Conservation (phyloP, 805 yeast genomes). For the Cephaloascus albidus region DNA sequence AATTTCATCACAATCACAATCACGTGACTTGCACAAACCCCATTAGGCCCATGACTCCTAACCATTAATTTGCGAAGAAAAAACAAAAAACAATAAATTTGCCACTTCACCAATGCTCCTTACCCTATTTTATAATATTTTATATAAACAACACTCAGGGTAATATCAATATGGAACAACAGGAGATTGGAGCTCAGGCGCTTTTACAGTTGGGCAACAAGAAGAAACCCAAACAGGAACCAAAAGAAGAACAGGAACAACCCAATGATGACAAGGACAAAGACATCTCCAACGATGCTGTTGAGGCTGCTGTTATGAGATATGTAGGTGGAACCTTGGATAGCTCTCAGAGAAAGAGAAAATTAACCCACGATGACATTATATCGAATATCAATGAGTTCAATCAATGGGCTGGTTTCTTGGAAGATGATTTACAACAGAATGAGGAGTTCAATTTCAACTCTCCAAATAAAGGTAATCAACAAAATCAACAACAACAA, state of each 20-base stretch:
- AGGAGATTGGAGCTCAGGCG: slow-evolving; percentile 27
- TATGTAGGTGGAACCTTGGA: slow-evolving; percentile 51
- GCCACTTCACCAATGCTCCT: too few species aligned
- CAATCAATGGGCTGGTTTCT: slow-evolving; percentile 45
- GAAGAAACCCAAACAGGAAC: slow-evolving; percentile 4
- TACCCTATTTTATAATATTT: too few species aligned
- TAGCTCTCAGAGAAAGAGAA: slow-evolving; percentile 12
- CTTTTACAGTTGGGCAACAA: slow-evolving; percentile 29
- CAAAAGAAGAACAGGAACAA: slow-evolving; percentile 1
- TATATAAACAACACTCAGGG: too few species aligned
- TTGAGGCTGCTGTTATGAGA: slow-evolving; percentile 72
- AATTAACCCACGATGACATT: slow-evolving; percentile 27
- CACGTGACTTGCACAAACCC: too few species aligned
- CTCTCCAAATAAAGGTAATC: not conserved
- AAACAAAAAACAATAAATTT: too few species aligned
- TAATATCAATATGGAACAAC: too few species aligned
- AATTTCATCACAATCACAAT: too few species aligned
- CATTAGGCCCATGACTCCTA: too few species aligned
- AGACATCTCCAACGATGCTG: slow-evolving; percentile 39
- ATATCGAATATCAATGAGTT: slow-evolving; percentile 36
- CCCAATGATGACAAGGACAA: slow-evolving; percentile 6
- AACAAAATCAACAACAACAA: not conserved
- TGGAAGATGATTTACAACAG: slow-evolving; percentile 26
- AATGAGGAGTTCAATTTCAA: slow-evolving; percentile 1
- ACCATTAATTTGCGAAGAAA: too few species aligned